These are phyloP conservation scores for Rosa multiflora DNA, from an alignment of 306 rosid species.

Conservation along the genomic window DNA sequence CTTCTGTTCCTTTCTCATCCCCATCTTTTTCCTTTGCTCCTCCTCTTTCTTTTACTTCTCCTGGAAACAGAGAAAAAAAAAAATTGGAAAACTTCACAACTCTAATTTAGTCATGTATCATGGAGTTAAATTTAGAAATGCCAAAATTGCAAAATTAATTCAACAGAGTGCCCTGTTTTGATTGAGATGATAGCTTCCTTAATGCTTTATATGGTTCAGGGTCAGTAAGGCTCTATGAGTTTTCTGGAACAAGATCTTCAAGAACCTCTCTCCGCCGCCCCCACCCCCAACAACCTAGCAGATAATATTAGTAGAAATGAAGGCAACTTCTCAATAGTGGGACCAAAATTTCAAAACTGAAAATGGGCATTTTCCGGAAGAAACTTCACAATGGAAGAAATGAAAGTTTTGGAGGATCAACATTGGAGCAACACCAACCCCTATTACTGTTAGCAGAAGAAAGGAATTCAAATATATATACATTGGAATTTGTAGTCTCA, in stretches of 20 bases:
- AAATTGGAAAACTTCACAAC: not conserved
- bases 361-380: not conserved
- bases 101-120: not conserved
- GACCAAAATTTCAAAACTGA: not conserved
- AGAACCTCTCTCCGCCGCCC: not conserved
- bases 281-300: not conserved
- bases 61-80: not conserved
- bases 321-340: not conserved
- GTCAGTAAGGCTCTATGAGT: not conserved
- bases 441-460: too few species aligned
- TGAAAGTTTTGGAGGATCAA: not conserved
- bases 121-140: not conserved
- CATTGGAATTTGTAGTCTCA: not conserved
- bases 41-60: not conserved
- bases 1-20: not conserved
- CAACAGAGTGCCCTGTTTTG: not conserved
- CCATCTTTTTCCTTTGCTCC: not conserved
- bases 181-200: not conserved
- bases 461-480: not conserved
- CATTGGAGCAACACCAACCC: not conserved
- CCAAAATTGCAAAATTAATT: not conserved
- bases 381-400: not conserved
- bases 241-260: not conserved
- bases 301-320: not conserved
- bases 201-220: not conserved